A percentile compares a stretch with the other conserved stretches of the same genome.
These are phyloP conservation scores for Corylus heterophylla DNA, from an alignment of 306 rosid species.

Conservation along the genomic window DNA sequence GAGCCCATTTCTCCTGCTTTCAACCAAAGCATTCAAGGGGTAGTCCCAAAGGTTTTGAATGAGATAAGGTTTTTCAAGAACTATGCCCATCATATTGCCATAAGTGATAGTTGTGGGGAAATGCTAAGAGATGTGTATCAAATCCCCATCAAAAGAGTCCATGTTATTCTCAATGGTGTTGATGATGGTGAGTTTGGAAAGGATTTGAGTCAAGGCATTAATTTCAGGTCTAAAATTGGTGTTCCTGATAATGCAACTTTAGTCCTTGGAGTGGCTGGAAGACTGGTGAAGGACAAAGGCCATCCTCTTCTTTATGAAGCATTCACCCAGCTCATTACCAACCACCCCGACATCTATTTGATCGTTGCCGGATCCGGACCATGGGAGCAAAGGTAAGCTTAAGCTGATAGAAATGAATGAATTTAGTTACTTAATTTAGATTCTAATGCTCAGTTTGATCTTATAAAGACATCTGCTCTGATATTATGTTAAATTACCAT, in stretches of 20 bases:
- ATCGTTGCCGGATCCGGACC: slow-evolving; percentile 94
- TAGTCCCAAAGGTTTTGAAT: slow-evolving; percentile 71
- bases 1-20: slow-evolving; percentile 69
- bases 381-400: slow-evolving; percentile 52
- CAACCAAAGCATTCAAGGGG: slow-evolving; percentile 62
- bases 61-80: slow-evolving; percentile 86
- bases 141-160: slow-evolving; percentile 73
- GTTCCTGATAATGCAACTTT: slow-evolving; percentile 66
- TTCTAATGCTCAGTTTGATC: no score
- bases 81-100: slow-evolving; percentile 84
- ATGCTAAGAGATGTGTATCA: slow-evolving; percentile 88
- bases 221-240: slow-evolving; percentile 57
- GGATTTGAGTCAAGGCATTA: slow-evolving; percentile 50
- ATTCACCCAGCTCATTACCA: slow-evolving; percentile 51
- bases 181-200: slow-evolving; percentile 58
- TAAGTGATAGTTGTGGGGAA: slow-evolving; percentile 92
- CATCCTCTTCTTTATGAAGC: slow-evolving; percentile 91
- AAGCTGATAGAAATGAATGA: no score
- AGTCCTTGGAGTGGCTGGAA: slow-evolving; percentile 91
- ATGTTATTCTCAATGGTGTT: slow-evolving; percentile 88
- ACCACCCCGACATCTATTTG: slow-evolving; percentile 56
- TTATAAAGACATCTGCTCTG: no score
- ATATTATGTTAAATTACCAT: no score
- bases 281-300: slow-evolving; percentile 91
- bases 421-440: no score